These are phyloP conservation scores for Hippophae tibetana DNA, from an alignment of 306 rosid genomes.

Conservation along the genomic window DNA sequence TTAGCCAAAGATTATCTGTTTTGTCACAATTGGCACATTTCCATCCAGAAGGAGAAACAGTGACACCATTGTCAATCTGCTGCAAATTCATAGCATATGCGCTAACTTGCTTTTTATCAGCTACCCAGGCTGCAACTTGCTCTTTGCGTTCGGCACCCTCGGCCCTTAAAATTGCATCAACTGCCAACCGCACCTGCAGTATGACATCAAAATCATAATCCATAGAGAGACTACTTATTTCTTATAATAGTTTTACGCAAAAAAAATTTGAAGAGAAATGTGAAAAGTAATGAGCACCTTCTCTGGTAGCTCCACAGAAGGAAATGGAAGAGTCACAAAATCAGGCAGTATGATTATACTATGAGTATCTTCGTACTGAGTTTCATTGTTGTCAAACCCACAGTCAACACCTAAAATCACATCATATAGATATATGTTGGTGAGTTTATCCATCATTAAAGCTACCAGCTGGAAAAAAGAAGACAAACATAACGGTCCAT, in stretches of 20 bases:
- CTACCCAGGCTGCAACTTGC: slow-evolving; percentile 90
- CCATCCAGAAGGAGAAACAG: slow-evolving; percentile 87
- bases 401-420: slow-evolving; percentile 66
- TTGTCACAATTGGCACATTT: slow-evolving; percentile 83
- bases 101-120: slow-evolving; percentile 60
- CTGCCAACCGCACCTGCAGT: slow-evolving; percentile 87
- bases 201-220: neutral
- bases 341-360: slow-evolving; percentile 65
- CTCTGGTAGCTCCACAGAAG: slow-evolving; percentile 95
- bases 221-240: no score
- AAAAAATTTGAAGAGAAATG: neutral
- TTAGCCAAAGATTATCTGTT: slow-evolving; percentile 87
- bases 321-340: slow-evolving; percentile 75
- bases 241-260: no score
- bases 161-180: slow-evolving; percentile 61
- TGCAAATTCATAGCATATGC: slow-evolving; percentile 56
- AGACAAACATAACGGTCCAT: neutral
- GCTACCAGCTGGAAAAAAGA: neutral
- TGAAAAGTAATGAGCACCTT: slow-evolving; percentile 38
- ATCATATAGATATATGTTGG: slow-evolving; percentile 3
- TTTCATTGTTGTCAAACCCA: slow-evolving; percentile 79
- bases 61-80: slow-evolving; percentile 72
- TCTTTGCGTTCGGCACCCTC: slow-evolving; percentile 87
- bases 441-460: slow-evolving; percentile 4
- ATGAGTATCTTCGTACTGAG: slow-evolving; percentile 60